Conservation (phyloP, 805 yeast species). For the Yarrowia yakushimensis region DNA sequence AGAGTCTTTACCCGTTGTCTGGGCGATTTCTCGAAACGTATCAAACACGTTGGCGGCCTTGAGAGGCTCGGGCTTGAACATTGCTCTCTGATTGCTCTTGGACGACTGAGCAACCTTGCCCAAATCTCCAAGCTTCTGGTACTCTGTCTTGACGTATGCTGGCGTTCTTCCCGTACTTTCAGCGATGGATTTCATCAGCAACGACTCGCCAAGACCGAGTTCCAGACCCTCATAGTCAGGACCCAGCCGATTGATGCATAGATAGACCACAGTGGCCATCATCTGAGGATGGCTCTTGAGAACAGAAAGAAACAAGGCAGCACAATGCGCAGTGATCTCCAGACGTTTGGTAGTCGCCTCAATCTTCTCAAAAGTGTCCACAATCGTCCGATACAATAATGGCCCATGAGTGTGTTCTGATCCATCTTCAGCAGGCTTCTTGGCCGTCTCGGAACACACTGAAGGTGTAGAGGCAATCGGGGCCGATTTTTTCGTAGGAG, state of each 20-base stretch:
- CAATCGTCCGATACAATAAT: conserved; percentile 45
- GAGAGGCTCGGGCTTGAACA: conserved; percentile 87
- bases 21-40: conserved; percentile 72
- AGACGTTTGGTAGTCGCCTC: conserved; percentile 80
- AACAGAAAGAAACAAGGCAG: conserved; percentile 67
- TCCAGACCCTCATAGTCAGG: conserved; percentile 97
- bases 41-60: conserved; percentile 70
- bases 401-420: conserved; percentile 25
- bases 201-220: conserved; percentile 87
- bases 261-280: conserved; percentile 69
- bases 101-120: conserved; percentile 86
- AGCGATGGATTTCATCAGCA: conserved; percentile 80
- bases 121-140: conserved; percentile 79
- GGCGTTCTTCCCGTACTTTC: conserved; percentile 83
- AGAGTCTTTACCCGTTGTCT: conserved; percentile 71
- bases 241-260: conserved; percentile 83
- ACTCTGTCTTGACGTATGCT: conserved; percentile 67
- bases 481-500: not conserved
- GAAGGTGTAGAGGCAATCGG: too few species aligned
- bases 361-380: conserved; percentile 68
- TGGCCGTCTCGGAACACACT: conserved; percentile 1
- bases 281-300: conserved; percentile 52
- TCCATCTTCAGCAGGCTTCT: not conserved
- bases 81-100: conserved; percentile 79
- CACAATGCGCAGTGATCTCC: conserved; percentile 70